Base-by-base conservation (phyloP, 192 early-diverging fungal species). In the Phlyctochytrium planicorne region DNA sequence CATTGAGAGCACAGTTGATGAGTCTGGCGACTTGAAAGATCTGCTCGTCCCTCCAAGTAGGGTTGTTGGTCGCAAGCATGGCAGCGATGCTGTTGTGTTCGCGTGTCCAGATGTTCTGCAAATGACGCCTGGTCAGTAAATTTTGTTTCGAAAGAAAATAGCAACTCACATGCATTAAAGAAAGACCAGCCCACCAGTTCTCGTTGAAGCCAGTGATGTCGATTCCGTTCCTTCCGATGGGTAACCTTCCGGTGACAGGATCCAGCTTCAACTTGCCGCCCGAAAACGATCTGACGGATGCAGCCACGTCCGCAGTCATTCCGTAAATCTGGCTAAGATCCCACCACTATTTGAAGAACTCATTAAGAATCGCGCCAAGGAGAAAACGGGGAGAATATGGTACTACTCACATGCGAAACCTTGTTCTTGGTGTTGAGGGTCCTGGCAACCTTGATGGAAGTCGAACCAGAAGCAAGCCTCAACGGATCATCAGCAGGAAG, bases 61-160 rank as follows among this genome's bases (percentile, higher is more conserved):
- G 71, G 66, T 76, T 33, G 25, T 52, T 62, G 30, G 30, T 34
- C 20, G 62, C 66, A 60, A 69, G 66, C 66, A 67, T 62, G 59
- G 60, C 65, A 71, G 63, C 65, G 25, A 76, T 74, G 20, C 30
- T 65, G 56, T 76, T 76, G 66, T 76, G 75, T 35, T 76, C 71
- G 32, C 59, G 59, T 4, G 67, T 59, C 1, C 71, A 74, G 16
- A 76, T 23, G 37, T 69, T 69, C 40, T 47, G n/a, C n/a, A n/a
- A n/a, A n/a, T n/a, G n/a, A n/a, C n/a, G n/a, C n/a, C n/a, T n/a
- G n/a, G 6, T 47, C 20, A 6, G 20, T 6, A 47, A 6, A 20
- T 47, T 47, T 14, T 14, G 10, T 14, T 47, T 14, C 20, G 40
- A 20, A 20, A 47, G 40, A 47, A 6, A 47, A 14, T 6, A 20